These are phyloP conservation scores for Kitagawia praeruptora DNA, from an alignment of 129 eudicot genomes.

Conservation along the genomic window DNA sequence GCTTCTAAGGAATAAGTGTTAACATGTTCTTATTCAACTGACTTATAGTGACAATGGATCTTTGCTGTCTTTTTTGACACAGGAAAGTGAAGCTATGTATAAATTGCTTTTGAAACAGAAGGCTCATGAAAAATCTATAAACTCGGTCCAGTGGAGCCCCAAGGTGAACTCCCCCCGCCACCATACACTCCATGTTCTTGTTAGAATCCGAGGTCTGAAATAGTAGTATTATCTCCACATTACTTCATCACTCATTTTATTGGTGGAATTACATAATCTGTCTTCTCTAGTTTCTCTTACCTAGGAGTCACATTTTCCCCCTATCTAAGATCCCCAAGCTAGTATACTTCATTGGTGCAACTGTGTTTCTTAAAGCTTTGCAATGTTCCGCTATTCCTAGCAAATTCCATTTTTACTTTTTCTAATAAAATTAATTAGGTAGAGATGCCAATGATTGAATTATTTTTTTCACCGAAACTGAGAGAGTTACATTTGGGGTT, in stretches of 20 bases:
- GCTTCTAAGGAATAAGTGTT: neutral
- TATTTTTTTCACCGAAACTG: no score
- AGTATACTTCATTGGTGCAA: neutral
- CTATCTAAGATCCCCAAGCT: neutral
- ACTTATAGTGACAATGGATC: constrained; percentile 30
- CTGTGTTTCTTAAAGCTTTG: no score
- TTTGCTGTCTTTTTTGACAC: neutral
- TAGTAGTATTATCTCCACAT: neutral
- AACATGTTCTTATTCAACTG: neutral
- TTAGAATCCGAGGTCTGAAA: neutral
- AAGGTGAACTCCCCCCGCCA: neutral
- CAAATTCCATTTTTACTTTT: neutral
- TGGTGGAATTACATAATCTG: neutral
- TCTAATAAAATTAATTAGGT: neutral
- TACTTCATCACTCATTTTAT: neutral
- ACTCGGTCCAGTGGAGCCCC: constrained; percentile 68
- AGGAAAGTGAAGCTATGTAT: neutral
- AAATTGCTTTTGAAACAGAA: constrained; percentile 60
- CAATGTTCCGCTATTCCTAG: no score
- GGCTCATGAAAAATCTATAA: constrained; percentile 79
- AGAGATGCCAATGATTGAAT: neutral
- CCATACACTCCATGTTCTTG: constrained; percentile 31
- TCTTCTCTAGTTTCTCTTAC: neutral
- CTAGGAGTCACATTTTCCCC: neutral
- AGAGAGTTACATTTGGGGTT: neutral